These are phyloP conservation scores for Penicillium sp. DNA, from an alignment of 2,329 filamentous ascomycete genomes.

Conservation along the genomic window DNA sequence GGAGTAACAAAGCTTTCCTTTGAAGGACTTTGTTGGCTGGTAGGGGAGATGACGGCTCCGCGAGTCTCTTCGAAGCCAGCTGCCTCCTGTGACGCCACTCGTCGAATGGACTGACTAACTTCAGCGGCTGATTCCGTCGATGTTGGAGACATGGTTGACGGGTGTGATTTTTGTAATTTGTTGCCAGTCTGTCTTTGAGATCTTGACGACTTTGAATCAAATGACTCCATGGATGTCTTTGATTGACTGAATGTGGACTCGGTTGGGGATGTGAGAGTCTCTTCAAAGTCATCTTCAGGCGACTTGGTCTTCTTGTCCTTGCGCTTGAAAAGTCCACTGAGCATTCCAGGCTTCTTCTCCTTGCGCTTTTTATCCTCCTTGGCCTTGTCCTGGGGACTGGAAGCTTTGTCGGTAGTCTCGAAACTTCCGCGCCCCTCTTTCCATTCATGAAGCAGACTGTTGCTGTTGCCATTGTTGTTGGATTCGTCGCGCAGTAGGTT, in stretches of 20 bases:
- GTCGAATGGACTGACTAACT: slow-evolving; percentile 35
- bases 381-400: slow-evolving; percentile 59
- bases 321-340: slow-evolving; percentile 68
- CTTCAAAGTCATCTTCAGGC: slow-evolving; percentile 48
- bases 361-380: slow-evolving; percentile 78
- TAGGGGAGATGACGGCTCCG: slow-evolving; percentile 21
- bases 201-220: slow-evolving; percentile 36
- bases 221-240: slow-evolving; percentile 46
- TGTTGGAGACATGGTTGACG: slow-evolving; percentile 38
- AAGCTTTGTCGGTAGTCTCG: slow-evolving; percentile 72
- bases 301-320: slow-evolving; percentile 61
- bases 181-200: slow-evolving; percentile 58
- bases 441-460: slow-evolving; percentile 28
- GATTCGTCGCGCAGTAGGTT: slow-evolving; percentile 84
- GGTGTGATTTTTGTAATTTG: slow-evolving; percentile 70
- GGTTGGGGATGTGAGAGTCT: slow-evolving; percentile 61
- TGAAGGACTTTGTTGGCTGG: slow-evolving; percentile 20
- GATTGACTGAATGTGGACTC: slow-evolving; percentile 52
- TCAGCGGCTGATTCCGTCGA: slow-evolving; percentile 22
- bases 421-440: slow-evolving; percentile 64
- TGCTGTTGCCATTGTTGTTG: slow-evolving; percentile 16
- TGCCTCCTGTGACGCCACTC: slow-evolving; percentile 33
- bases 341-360: slow-evolving; percentile 69
- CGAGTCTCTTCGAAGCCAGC: slow-evolving; percentile 24
- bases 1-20: slow-evolving; percentile 26